A percentile compares a stretch with the other conserved stretches of the same genome.
Evolutionary conservation across 1,284 basidiomycete genomes (phyloP).

Genomic region (Bondarzewia mesenterica): DNA sequence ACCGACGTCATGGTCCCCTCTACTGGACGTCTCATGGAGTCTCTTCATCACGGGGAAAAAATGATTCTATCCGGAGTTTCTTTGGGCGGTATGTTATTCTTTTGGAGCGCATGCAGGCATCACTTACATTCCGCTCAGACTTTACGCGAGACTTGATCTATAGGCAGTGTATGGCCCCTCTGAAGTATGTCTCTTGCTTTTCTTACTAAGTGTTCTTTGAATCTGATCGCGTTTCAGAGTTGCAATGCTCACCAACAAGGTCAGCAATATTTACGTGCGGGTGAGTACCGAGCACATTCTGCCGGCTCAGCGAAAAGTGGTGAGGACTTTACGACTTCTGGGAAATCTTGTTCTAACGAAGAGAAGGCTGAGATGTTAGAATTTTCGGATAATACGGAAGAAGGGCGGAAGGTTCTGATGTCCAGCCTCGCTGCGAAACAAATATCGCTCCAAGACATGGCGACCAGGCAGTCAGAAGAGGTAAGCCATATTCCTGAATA

Average conservation of each 20-base stretch:
- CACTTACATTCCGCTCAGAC: background rate
- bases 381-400: constrained; percentile 2
- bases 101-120: background rate
- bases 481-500: background rate
- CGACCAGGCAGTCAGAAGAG: background rate
- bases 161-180: constrained; percentile 5
- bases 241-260: constrained; percentile 1
- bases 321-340: background rate
- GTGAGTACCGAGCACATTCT: constrained; percentile 3
- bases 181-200: constrained; percentile 1
- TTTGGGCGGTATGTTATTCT: constrained; percentile 1
- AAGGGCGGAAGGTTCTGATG: constrained; percentile 1
- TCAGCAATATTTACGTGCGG: constrained; percentile 4
- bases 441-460: background rate
- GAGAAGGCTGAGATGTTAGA: constrained; percentile 4
- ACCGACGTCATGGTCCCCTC: constrained; percentile 1
- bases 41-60: constrained; percentile 1
- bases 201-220: background rate
- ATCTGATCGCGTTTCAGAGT: background rate
- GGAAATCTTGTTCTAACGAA: background rate
- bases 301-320: constrained; percentile 3
- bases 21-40: background rate
- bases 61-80: constrained; percentile 2
- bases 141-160: constrained; percentile 8
- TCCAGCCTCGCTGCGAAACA: background rate